These are phyloP conservation scores for Candida boleticola DNA, from an alignment of 805 yeast species.

Conservation along the genomic window DNA sequence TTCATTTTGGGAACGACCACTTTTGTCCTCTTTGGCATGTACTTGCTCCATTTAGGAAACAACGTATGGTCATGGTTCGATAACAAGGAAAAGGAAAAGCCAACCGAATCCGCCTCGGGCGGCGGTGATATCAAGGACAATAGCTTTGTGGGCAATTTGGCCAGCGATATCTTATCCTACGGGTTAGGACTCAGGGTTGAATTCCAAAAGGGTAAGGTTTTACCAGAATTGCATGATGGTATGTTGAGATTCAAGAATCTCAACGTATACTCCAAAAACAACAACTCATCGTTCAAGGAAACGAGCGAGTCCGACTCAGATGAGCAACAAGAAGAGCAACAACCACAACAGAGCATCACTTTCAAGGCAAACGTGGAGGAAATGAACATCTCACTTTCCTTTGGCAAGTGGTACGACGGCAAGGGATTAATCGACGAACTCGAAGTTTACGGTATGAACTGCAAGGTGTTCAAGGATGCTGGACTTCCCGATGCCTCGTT, in stretches of 20 bases:
- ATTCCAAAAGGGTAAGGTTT: constrained; percentile 36
- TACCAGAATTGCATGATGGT: constrained; percentile 51
- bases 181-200: constrained; percentile 37
- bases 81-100: neutral
- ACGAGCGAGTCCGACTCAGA: too few species aligned
- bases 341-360: constrained; percentile 1
- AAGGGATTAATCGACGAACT: constrained; percentile 50
- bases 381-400: constrained; percentile 45
- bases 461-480: constrained; percentile 20
- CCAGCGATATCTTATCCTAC: constrained; percentile 36
- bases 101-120: constrained; percentile 4
- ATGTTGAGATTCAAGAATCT: constrained; percentile 45
- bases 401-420: constrained; percentile 56
- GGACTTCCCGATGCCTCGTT: constrained; percentile 7
- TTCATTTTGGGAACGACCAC: constrained; percentile 57
- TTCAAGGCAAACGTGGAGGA: constrained; percentile 41
- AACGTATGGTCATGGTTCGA: constrained; percentile 19
- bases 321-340: constrained; percentile 9
- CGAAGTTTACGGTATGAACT: constrained; percentile 48
- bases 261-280: constrained; percentile 13
- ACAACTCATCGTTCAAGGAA: constrained; percentile 6
- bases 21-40: constrained; percentile 47
- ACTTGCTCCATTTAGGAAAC: constrained; percentile 40
- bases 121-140: constrained; percentile 24
- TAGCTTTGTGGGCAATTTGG: constrained; percentile 29